These are phyloP conservation scores for Hypoxylon sp. DNA, from an alignment of 2,329 filamentous ascomycete species.

Conservation along the genomic window DNA sequence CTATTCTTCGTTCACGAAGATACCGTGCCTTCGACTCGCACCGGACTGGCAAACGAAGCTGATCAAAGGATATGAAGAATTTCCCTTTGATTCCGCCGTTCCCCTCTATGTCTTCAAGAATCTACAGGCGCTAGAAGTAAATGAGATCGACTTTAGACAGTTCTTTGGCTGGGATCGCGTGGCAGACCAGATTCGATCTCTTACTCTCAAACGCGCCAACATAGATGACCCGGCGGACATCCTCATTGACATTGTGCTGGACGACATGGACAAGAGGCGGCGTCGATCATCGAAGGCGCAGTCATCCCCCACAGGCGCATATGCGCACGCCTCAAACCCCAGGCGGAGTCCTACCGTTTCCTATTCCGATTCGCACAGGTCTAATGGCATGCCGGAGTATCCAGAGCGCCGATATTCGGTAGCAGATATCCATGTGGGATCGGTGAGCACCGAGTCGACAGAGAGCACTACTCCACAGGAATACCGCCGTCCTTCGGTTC, in stretches of 20 bases:
- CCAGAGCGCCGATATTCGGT: conserved; percentile 62
- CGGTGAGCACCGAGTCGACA: conserved; percentile 66
- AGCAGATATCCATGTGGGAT: conserved; percentile 68
- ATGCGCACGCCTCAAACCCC: conserved; percentile 68
- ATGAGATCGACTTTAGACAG: conserved; percentile 94
- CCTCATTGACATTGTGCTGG: conserved; percentile 90
- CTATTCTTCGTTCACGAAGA: conserved; percentile 98
- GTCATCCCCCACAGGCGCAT: conserved; percentile 79
- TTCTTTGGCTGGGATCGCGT: conserved; percentile 98
- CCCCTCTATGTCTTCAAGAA: conserved; percentile 99
- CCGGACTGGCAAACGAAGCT: conserved; percentile 93
- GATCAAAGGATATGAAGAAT: conserved; percentile 95
- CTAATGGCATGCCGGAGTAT: conserved; percentile 76
- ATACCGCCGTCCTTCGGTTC: conserved; percentile 59
- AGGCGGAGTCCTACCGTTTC: conserved; percentile 72
- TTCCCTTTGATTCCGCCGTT: conserved; percentile 96
- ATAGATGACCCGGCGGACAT: conserved; percentile 92
- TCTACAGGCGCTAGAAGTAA: conserved; percentile 90
- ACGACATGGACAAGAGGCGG: conserved; percentile 94
- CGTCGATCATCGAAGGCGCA: conserved; percentile 89
- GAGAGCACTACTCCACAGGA: conserved; percentile 53
- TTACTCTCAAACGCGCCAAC: conserved; percentile 87
- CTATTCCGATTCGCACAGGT: conserved; percentile 74
- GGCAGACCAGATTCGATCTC: conserved; percentile 88
- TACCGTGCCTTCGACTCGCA: conserved; percentile 87